Percentiles rank a stretch among this genome's conserved stretches.
These are phyloP conservation scores for Climacium dendroides DNA, from an alignment of 225 moss, liverwort and hornwort species.

Conservation along the genomic window DNA sequence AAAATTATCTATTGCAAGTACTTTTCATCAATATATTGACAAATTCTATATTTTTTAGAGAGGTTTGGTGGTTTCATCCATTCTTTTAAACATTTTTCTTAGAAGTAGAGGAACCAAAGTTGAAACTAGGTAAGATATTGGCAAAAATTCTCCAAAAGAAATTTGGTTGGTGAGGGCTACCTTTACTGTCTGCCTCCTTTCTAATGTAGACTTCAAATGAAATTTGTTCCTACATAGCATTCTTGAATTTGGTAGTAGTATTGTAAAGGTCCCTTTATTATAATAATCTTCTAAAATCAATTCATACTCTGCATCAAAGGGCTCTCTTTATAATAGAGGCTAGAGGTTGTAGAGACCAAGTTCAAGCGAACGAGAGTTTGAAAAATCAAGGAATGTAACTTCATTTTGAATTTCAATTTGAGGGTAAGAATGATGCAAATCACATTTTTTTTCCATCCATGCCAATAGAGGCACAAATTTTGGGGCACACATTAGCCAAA, in stretches of 20 bases:
- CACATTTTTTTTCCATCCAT: rapidly evolving
- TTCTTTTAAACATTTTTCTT: too few relatives aligned
- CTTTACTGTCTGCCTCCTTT: background rate
- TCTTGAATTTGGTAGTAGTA: background rate
- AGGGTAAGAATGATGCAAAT: background rate
- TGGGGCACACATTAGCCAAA: background rate
- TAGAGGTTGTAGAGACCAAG: background rate
- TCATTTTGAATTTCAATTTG: background rate
- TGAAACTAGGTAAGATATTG: background rate
- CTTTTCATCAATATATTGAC: too few relatives aligned
- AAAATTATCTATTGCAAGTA: too few relatives aligned
- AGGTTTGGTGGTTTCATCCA: too few relatives aligned
- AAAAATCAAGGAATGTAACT: background rate
- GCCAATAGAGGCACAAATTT: background rate
- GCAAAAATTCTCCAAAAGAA: too few relatives aligned
- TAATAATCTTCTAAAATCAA: background rate
- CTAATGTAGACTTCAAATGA: background rate
- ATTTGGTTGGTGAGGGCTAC: background rate
- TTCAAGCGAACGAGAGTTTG: background rate
- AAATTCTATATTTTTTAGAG: too few relatives aligned
- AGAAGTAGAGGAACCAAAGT: background rate
- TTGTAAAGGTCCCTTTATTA: background rate
- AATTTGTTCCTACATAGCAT: background rate
- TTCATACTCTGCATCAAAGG: background rate
- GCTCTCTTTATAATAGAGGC: background rate